Conservation (phyloP, 805 yeast species). For the Wickerhamomyces sydowiorum region DNA sequence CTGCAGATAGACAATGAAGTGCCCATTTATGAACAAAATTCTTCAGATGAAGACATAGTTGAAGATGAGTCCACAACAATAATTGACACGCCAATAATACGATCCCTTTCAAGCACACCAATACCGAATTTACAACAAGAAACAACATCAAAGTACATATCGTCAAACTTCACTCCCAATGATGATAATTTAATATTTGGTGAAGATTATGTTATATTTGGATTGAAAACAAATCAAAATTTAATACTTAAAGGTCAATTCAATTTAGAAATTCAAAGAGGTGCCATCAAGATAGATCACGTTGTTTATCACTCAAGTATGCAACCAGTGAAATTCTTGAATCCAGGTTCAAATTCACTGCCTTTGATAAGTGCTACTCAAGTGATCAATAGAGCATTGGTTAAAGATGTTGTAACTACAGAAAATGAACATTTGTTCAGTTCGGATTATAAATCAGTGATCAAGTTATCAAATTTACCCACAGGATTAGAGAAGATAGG, state of each 20-base stretch:
- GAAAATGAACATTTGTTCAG: slow-evolving; percentile 34
- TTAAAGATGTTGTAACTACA: slow-evolving; percentile 23
- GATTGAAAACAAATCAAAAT: slow-evolving; percentile 36
- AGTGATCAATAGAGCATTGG: slow-evolving; percentile 25
- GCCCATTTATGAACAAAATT: slow-evolving; percentile 4
- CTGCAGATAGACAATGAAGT: background rate
- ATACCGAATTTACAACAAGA: background rate
- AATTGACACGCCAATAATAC: background rate
- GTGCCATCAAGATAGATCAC: slow-evolving; percentile 41
- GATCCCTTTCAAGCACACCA: background rate
- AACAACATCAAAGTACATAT: slow-evolving; percentile 13
- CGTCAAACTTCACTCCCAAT: slow-evolving; percentile 33
- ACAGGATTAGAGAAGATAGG: slow-evolving; percentile 45
- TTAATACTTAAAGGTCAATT: slow-evolving; percentile 45
- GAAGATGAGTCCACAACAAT: background rate
- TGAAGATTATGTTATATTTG: slow-evolving; percentile 30
- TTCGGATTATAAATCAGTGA: slow-evolving; percentile 36
- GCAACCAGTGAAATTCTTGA: slow-evolving; percentile 26
- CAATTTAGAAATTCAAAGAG: slow-evolving; percentile 36
- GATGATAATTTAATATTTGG: slow-evolving; percentile 32
- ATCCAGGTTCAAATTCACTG: slow-evolving; percentile 28
- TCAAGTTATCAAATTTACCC: slow-evolving; percentile 28
- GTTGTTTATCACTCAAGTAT: slow-evolving; percentile 24
- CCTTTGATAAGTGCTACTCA: slow-evolving; percentile 42
- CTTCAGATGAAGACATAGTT: slow-evolving; percentile 4